phyloP scores from a whole-genome alignment of 2,329 filamentous ascomycete genomes.

The Hortaea werneckii region DNA sequence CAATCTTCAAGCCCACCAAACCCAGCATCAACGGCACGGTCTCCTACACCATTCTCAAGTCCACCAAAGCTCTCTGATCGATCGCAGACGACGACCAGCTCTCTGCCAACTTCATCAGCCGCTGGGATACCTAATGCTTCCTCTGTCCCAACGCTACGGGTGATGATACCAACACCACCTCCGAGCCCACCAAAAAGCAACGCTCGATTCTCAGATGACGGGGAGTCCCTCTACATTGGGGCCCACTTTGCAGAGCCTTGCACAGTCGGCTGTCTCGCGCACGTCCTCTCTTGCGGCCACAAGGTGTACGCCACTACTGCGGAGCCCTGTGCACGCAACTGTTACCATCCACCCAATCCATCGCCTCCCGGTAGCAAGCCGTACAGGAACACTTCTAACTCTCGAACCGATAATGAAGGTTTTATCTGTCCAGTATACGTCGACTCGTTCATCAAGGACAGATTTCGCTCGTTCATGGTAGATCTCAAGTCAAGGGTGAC shows the following conservation, averaged over 20 bases:
- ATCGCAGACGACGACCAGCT: background rate
- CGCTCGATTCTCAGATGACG: too few relatives aligned
- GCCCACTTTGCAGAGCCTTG: background rate
- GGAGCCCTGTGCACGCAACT: background rate
- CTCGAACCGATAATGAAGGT: background rate
- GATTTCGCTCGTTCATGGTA: background rate
- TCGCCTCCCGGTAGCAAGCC: background rate
- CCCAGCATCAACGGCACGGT: background rate
- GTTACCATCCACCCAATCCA: background rate
- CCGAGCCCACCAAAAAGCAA: too few relatives aligned
- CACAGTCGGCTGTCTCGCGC: background rate
- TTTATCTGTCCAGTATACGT: background rate
- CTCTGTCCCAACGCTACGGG: too few relatives aligned
- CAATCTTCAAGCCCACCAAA: background rate
- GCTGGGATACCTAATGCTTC: too few relatives aligned
- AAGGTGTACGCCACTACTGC: background rate
- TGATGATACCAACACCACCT: too few relatives aligned
- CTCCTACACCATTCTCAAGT: background rate
- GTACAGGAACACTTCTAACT: background rate
- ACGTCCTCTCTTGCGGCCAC: constrained; percentile 1
- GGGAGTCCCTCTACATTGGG: background rate
- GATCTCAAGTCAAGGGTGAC: background rate
- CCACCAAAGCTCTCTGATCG: background rate
- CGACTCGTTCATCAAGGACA: background rate
- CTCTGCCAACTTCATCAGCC: background rate